Evolutionary conservation across 768 basidiomycete species (phyloP).

Genomic region (Tricholoma matsutake): DNA sequence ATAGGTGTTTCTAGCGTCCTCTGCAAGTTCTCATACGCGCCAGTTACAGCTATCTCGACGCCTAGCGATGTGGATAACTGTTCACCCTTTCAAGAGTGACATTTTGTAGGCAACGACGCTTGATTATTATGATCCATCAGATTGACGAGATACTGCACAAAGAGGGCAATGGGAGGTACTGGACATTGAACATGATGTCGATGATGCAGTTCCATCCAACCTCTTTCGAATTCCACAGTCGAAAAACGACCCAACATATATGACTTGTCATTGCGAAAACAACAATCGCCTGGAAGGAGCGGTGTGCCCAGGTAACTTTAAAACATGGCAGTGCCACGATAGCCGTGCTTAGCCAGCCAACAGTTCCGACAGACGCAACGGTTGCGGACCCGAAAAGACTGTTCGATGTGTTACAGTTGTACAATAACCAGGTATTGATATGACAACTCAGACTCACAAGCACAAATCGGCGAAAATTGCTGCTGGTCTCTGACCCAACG

Average conservation of each 20-base stretch:
- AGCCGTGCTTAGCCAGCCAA: background rate
- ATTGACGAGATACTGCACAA: background rate
- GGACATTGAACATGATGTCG: background rate
- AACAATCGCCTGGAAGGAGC: background rate
- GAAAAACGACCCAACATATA: background rate
- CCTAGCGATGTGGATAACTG: background rate
- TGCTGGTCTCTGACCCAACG: constrained; percentile 8
- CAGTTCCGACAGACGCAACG: background rate
- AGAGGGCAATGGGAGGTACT: background rate
- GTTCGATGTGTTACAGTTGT: background rate
- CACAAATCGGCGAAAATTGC: constrained; percentile 10
- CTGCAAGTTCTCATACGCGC: background rate
- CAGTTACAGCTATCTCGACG: background rate
- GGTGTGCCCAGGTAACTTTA: background rate
- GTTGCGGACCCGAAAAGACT: background rate
- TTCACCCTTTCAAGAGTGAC: background rate
- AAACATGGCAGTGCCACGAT: background rate
- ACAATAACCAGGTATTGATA: background rate
- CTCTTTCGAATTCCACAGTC: background rate
- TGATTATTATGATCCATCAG: background rate
- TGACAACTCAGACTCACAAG: constrained; percentile 8
- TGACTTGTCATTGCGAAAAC: background rate
- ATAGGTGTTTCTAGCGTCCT: no score
- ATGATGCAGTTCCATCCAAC: background rate
- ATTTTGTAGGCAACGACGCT: background rate